Conservation (phyloP, 2,329 filamentous ascomycete species). For the Fusarium newnesense region DNA sequence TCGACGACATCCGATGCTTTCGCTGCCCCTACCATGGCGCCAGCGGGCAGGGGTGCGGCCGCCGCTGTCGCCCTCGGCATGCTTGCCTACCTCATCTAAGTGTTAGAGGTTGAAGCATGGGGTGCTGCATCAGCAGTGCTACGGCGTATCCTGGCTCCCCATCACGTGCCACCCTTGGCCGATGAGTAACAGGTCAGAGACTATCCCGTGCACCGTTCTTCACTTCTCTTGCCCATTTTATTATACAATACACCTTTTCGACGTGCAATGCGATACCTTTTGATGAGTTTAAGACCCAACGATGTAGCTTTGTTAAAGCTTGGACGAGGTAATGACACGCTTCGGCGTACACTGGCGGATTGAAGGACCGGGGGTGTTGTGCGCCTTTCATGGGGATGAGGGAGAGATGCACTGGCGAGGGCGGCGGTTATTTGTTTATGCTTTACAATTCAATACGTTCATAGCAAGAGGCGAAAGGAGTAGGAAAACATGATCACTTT, state of each 20-base stretch:
- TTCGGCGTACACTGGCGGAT: constrained; percentile 33
- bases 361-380: constrained; percentile 27
- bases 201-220: constrained; percentile 33
- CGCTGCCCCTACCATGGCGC: constrained; percentile 56
- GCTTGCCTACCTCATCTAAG: constrained; percentile 63
- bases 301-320: constrained; percentile 30
- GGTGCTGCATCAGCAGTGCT: constrained; percentile 29
- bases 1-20: constrained; percentile 48
- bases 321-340: constrained; percentile 36
- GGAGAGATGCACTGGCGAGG: constrained; percentile 30
- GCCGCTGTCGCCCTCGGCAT: constrained; percentile 63
- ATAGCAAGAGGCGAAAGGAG: constrained; percentile 52
- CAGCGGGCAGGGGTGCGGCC: constrained; percentile 55
- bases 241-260: constrained; percentile 46
- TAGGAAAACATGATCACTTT: constrained; percentile 45
- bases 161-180: constrained; percentile 25
- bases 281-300: constrained; percentile 42
- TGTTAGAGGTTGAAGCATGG: constrained; percentile 27
- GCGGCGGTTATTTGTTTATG: constrained; percentile 38
- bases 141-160: constrained; percentile 31
- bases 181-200: constrained; percentile 20
- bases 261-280: constrained; percentile 45
- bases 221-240: constrained; percentile 49
- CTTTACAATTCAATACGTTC: constrained; percentile 44
- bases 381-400: constrained; percentile 1